phyloP scores from a whole-genome alignment of 371 early-diverging fungal genomes.

The Rhizopus microsporus region DNA sequence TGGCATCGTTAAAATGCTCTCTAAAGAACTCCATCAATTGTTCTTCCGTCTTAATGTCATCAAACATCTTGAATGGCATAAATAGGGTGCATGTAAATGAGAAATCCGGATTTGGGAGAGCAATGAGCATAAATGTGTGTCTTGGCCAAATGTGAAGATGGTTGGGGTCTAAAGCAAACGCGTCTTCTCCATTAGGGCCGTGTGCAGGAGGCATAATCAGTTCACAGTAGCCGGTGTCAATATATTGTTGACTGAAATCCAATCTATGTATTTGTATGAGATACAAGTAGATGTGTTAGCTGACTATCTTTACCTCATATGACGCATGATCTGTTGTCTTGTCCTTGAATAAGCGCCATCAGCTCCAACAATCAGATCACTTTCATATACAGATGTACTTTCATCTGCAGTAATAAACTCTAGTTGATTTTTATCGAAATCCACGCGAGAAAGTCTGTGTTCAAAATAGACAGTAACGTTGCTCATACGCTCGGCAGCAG shows the following conservation, averaged over 20 bases:
- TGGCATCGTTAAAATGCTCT: slow-evolving; percentile 81
- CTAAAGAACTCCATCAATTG: slow-evolving; percentile 77
- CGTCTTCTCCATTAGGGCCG: slow-evolving; percentile 49
- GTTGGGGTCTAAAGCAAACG: slow-evolving; percentile 84
- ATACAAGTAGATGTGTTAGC: not conserved
- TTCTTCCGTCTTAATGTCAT: slow-evolving; percentile 67
- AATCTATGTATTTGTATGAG: slow-evolving; percentile 49
- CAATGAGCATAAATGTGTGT: slow-evolving; percentile 94
- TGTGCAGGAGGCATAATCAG: slow-evolving; percentile 72
- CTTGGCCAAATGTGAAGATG: slow-evolving; percentile 98
- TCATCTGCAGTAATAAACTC: slow-evolving; percentile 38
- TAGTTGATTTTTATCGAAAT: slow-evolving; percentile 61
- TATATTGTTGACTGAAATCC: slow-evolving; percentile 85
- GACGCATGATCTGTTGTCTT: slow-evolving; percentile 76
- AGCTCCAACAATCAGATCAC: slow-evolving; percentile 91
- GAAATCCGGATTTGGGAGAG: slow-evolving; percentile 88
- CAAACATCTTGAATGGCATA: slow-evolving; percentile 89
- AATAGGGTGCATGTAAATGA: slow-evolving; percentile 97
- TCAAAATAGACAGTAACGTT: slow-evolving; percentile 75
- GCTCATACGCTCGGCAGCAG: slow-evolving; percentile 60
- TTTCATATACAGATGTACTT: slow-evolving; percentile 21
- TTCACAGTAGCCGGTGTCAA: slow-evolving; percentile 92
- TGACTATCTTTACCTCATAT: slow-evolving; percentile 49
- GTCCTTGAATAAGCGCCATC: slow-evolving; percentile 92
- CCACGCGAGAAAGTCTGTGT: slow-evolving; percentile 56